Conservation (phyloP, 306 rosid species). For the Corylus americana region DNA sequence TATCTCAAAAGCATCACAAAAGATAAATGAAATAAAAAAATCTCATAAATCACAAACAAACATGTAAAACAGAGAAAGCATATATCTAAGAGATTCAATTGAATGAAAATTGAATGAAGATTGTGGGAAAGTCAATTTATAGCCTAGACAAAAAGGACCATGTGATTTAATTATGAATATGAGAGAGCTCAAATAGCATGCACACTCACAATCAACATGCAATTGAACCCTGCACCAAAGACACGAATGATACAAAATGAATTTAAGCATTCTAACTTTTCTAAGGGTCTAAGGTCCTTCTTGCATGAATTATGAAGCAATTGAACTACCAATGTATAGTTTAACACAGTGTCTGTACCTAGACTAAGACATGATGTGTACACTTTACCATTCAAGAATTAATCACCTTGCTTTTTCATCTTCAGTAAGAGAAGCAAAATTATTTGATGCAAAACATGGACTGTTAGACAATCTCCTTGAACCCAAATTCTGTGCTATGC, state of each 20-base stretch:
- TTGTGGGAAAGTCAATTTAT: not conserved
- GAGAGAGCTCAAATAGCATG: not conserved
- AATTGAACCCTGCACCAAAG: not conserved
- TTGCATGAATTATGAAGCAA: conserved; percentile 1
- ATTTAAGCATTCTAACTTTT: not conserved
- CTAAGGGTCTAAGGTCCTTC: not conserved
- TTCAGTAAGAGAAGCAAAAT: conserved; percentile 70
- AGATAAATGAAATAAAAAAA: not conserved
- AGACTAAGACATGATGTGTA: conserved; percentile 24
- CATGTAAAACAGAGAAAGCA: not conserved
- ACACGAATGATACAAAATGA: not conserved
- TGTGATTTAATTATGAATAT: not conserved
- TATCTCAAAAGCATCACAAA: no score
- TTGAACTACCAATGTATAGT: not conserved
- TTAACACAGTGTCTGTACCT: conserved; percentile 24
- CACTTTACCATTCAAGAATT: conserved; percentile 28
- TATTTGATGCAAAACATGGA: conserved; percentile 55
- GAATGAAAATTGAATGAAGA: not conserved
- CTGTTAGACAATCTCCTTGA: conserved; percentile 45
- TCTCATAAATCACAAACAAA: not conserved
- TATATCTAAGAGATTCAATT: not conserved
- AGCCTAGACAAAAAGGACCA: not conserved
- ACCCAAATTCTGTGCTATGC: conserved; percentile 48
- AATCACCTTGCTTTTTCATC: conserved; percentile 82
- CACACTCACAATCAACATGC: not conserved